phyloP scores from a whole-genome alignment of 345 rosid species.

The Eutrema yunnanense region DNA sequence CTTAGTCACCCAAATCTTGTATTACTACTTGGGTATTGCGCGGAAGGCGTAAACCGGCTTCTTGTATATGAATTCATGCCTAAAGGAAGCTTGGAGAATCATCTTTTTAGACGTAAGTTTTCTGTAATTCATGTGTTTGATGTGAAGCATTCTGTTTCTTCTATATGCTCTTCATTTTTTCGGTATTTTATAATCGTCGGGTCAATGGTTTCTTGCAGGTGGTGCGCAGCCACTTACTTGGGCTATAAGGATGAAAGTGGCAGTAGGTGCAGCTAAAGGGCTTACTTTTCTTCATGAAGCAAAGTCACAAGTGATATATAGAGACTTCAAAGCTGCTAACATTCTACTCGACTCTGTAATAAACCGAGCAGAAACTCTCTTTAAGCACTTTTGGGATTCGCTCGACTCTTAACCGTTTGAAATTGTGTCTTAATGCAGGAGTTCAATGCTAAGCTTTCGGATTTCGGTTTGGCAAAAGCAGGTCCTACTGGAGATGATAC shows the following conservation, averaged over 20 bases:
- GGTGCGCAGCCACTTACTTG: slow-evolving; percentile 92
- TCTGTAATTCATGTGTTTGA: not conserved
- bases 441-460: slow-evolving; percentile 86
- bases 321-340: slow-evolving; percentile 96
- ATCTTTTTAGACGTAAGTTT: slow-evolving; percentile 40
- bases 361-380: slow-evolving; percentile 9
- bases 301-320: slow-evolving; percentile 88
- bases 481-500: slow-evolving; percentile 97
- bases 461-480: slow-evolving; percentile 98
- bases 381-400: not conserved
- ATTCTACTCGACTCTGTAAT: slow-evolving; percentile 83
- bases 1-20: slow-evolving; percentile 90
- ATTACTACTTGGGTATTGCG: slow-evolving; percentile 75
- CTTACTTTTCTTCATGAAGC: slow-evolving; percentile 91
- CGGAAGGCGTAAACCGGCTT: slow-evolving; percentile 76
- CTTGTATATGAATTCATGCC: slow-evolving; percentile 95
- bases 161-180: not conserved
- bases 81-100: slow-evolving; percentile 96
- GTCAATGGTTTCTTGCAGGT: slow-evolving; percentile 43
- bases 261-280: slow-evolving; percentile 94
- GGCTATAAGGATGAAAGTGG: slow-evolving; percentile 88
- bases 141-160: not conserved
- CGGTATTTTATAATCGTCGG: not conserved
- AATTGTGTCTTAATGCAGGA: slow-evolving; percentile 41
- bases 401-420: not conserved